phyloP scores from a whole-genome alignment of 2,329 filamentous ascomycete species.

The Apiospora kogelbergensis region DNA sequence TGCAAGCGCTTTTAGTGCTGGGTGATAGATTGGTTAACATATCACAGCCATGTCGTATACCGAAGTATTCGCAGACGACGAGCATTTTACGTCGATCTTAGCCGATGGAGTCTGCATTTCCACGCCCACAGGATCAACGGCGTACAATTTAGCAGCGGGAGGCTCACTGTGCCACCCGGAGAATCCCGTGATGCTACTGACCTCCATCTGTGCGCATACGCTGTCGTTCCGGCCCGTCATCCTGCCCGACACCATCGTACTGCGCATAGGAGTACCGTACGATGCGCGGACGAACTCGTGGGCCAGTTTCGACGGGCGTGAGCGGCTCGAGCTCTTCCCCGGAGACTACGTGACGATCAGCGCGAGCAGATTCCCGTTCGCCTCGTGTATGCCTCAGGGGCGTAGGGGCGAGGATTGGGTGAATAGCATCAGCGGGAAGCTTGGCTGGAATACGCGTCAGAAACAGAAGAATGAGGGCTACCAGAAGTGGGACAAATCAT shows the following conservation, averaged over 20 bases:
- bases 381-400: conserved; percentile 70
- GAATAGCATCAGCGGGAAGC: conserved; percentile 74
- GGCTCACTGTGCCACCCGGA: conserved; percentile 94
- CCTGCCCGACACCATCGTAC: conserved; percentile 90
- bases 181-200: conserved; percentile 93
- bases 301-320: conserved; percentile 96
- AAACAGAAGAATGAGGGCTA: conserved; percentile 67
- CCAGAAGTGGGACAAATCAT: conserved; percentile 44
- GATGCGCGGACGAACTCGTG: conserved; percentile 85
- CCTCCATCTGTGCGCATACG: conserved; percentile 92
- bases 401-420: conserved; percentile 76
- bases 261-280: conserved; percentile 92
- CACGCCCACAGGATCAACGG: conserved; percentile 91
- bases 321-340: conserved; percentile 75
- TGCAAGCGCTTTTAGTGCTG: conserved; percentile 18
- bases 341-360: conserved; percentile 86
- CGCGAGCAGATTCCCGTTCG: conserved; percentile 78
- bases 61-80: conserved; percentile 91
- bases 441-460: conserved; percentile 80
- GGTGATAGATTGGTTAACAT: conserved; percentile 5
- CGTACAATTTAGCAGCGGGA: conserved; percentile 94
- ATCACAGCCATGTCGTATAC: conserved; percentile 79
- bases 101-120: conserved; percentile 93
- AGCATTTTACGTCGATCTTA: conserved; percentile 90
- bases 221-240: conserved; percentile 96